Evolutionary conservation across 768 basidiomycete genomes (phyloP).

Genomic region (Calocybe indica): DNA sequence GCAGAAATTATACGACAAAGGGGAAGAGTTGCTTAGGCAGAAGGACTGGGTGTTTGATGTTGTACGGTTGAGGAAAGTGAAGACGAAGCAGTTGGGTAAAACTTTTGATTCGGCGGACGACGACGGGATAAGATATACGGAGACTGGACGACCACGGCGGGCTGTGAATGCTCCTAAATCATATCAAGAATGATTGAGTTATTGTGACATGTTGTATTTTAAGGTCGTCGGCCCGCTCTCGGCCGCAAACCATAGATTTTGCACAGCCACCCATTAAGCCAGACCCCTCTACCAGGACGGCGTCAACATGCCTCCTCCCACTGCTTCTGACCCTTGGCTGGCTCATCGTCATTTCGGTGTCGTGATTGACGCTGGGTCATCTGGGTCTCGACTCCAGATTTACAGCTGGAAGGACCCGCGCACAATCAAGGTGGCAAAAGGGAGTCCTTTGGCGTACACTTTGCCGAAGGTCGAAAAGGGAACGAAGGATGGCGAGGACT

Average conservation of each 20-base stretch:
- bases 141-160: slow-evolving; percentile 19
- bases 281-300: not conserved
- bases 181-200: slow-evolving; percentile 17
- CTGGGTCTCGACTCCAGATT: slow-evolving; percentile 92
- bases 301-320: slow-evolving; percentile 65
- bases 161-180: slow-evolving; percentile 15
- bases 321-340: slow-evolving; percentile 68
- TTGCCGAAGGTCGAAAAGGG: slow-evolving; percentile 93
- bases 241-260: not conserved
- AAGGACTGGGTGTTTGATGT: slow-evolving; percentile 70
- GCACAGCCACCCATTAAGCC: not conserved
- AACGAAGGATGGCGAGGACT: slow-evolving; percentile 69
- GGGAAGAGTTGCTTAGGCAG: slow-evolving; percentile 39
- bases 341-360: slow-evolving; percentile 81
- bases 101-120: not conserved
- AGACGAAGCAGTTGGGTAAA: slow-evolving; percentile 10
- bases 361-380: slow-evolving; percentile 98
- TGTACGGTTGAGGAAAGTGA: slow-evolving; percentile 32
- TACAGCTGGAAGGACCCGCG: slow-evolving; percentile 94
- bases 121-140: slow-evolving; percentile 1
- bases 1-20: slow-evolving; percentile 42
- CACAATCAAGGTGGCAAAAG: slow-evolving; percentile 39
- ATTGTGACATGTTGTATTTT: not conserved
- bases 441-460: slow-evolving; percentile 43
- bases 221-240: not conserved